A percentile compares a stretch with the other conserved stretches of the same genome.
phyloP scores from a whole-genome alignment of 169 alveolate genomes.

The Plasmodium coatneyi region DNA sequence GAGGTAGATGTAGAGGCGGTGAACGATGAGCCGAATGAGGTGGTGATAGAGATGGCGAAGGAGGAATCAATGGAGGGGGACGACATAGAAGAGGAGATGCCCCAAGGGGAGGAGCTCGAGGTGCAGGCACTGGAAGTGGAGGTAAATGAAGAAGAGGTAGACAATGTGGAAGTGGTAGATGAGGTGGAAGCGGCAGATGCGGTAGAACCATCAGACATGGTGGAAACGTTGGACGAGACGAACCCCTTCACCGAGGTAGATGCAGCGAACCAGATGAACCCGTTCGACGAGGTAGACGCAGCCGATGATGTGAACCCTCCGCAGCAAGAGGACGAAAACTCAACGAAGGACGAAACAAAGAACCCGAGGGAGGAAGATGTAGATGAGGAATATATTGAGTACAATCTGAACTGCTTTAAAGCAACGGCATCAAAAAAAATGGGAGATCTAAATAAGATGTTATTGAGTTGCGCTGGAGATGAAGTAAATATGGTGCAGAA shows the following conservation, averaged over 20 bases:
- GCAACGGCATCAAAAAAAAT: not conserved
- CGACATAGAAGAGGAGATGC: not conserved
- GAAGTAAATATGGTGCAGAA: not conserved
- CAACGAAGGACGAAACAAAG: slow-evolving; percentile 3
- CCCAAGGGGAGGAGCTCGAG: not conserved
- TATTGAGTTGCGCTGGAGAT: not conserved
- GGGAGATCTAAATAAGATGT: not conserved
- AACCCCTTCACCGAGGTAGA: not conserved
- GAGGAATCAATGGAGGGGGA: too few relatives aligned
- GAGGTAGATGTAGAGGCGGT: not conserved
- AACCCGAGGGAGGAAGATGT: not conserved
- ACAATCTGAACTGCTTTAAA: not conserved
- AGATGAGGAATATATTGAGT: slow-evolving; percentile 30
- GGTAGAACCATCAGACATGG: too few relatives aligned
- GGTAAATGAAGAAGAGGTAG: not conserved
- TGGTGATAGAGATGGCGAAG: too few relatives aligned
- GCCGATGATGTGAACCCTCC: not conserved
- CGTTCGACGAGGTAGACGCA: not conserved
- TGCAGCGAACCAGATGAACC: not conserved
- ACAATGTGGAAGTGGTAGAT: not conserved
- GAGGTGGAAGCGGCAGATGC: not conserved
- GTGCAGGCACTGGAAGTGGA: not conserved
- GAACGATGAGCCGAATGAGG: not conserved
- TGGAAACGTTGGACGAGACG: not conserved
- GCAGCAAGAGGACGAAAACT: not conserved